phyloP scores from a whole-genome alignment of 2,329 filamentous ascomycete species.

The Cercospora citrullina region DNA sequence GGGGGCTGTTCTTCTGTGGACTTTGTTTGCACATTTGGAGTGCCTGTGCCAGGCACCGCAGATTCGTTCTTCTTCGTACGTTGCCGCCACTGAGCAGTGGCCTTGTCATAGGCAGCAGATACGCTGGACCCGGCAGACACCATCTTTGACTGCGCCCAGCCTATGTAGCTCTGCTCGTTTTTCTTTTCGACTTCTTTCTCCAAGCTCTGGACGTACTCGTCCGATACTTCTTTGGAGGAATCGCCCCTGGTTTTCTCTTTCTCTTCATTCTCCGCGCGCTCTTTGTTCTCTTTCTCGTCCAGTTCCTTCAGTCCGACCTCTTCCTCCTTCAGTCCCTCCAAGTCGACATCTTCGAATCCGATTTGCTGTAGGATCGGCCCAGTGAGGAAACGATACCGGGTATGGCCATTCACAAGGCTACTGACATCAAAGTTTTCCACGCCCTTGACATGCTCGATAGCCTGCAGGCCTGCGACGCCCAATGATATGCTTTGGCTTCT shows the following conservation, averaged over 20 bases:
- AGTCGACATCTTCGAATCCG: constrained; percentile 55
- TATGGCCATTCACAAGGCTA: constrained; percentile 53
- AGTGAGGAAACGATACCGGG: constrained; percentile 53
- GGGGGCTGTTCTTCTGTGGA: constrained; percentile 7
- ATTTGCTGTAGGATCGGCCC: constrained; percentile 54
- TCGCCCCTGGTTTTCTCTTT: constrained; percentile 31
- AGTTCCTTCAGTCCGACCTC: constrained; percentile 42
- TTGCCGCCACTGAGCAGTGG: constrained; percentile 20
- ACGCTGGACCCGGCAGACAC: constrained; percentile 35
- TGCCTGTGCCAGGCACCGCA: background rate
- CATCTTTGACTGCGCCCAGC: constrained; percentile 47
- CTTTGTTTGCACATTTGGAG: background rate
- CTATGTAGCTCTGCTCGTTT: constrained; percentile 47
- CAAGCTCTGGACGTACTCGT: constrained; percentile 39
- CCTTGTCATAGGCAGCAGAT: constrained; percentile 27
- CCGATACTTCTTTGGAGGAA: constrained; percentile 37
- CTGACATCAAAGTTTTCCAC: constrained; percentile 60
- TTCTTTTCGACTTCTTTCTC: constrained; percentile 47
- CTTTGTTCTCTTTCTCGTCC: constrained; percentile 42
- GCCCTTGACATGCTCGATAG: constrained; percentile 66
- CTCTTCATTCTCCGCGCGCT: constrained; percentile 32
- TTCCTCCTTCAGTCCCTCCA: constrained; percentile 50
- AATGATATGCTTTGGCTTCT: constrained; percentile 78
- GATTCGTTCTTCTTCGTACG: constrained; percentile 3
- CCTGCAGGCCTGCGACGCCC: constrained; percentile 80